These are phyloP conservation scores for Massariosphaeria phaeospora DNA, from an alignment of 495 filamentous ascomycete species.

Conservation along the genomic window DNA sequence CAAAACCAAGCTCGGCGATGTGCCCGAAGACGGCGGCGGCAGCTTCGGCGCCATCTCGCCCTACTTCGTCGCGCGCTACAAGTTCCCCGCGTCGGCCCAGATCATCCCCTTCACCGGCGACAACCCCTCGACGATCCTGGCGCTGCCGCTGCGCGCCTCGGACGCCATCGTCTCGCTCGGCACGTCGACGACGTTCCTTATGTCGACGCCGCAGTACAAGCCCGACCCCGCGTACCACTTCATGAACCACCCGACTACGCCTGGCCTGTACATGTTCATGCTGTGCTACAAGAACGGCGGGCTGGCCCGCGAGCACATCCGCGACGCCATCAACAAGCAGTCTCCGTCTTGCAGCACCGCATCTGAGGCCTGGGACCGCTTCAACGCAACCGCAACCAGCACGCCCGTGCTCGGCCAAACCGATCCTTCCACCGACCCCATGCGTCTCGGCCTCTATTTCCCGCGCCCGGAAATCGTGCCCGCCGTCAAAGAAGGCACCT, in stretches of 20 bases:
- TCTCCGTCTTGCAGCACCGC: constrained; percentile 42
- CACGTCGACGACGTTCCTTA: constrained; percentile 93
- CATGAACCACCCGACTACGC: constrained; percentile 45
- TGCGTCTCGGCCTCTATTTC: constrained; percentile 88
- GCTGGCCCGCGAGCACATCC: constrained; percentile 81
- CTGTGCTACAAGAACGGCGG: constrained; percentile 99
- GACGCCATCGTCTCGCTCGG: constrained; percentile 94
- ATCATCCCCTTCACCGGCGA: constrained; percentile 89
- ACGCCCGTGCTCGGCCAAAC: constrained; percentile 63
- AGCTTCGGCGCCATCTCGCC: constrained; percentile 65
- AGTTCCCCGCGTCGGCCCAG: constrained; percentile 67
- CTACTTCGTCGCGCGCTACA: constrained; percentile 75
- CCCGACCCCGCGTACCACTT: constrained; percentile 66
- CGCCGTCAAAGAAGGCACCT: constrained; percentile 75
- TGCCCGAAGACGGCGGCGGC: constrained; percentile 73
- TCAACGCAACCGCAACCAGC: constrained; percentile 62
- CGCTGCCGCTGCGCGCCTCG: constrained; percentile 73
- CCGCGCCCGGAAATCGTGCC: constrained; percentile 93
- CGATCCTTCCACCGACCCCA: constrained; percentile 46
- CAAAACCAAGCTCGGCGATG: constrained; percentile 71
- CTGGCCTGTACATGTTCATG: constrained; percentile 77
- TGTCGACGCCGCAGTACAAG: constrained; percentile 85
- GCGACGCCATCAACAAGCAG: constrained; percentile 60
- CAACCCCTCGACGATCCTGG: constrained; percentile 92
- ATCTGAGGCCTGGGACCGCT: constrained; percentile 63